A percentile compares a stretch with the other conserved stretches of the same genome.
Evolutionary conservation across 352 stramenopile species (phyloP).

Genomic region (Pythium sp.): DNA sequence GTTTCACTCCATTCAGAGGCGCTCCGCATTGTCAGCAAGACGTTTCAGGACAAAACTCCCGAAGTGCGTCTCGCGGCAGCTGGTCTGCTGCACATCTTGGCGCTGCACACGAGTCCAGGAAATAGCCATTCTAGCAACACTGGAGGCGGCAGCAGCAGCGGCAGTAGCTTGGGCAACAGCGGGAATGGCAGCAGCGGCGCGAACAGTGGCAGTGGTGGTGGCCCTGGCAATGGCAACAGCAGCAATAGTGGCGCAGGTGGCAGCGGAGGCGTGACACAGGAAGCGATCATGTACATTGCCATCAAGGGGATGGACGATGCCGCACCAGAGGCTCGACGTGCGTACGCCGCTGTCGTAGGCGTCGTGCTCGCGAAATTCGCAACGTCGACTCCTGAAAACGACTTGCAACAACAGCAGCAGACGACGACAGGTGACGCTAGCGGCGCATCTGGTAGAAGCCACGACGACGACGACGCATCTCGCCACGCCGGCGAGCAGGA

Average conservation of each 20-base stretch:
- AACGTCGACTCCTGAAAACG: conserved; percentile 40
- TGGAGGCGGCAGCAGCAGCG: conserved; percentile 8
- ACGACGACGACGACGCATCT: conserved; percentile 30
- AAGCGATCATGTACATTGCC: conserved; percentile 67
- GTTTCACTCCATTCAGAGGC: conserved; percentile 55
- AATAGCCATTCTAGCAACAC: conserved; percentile 10
- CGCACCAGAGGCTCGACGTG: conserved; percentile 54
- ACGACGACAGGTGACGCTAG: conserved; percentile 6
- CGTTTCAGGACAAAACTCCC: conserved; percentile 69
- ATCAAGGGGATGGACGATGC: conserved; percentile 78
- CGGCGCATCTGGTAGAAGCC: conserved; percentile 10
- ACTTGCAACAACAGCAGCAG: conserved; percentile 26
- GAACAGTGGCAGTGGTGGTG: conserved; percentile 19
- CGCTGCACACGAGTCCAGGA: conserved; percentile 40
- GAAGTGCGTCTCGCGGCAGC: conserved; percentile 68
- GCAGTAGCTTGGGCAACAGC: conserved; percentile 20
- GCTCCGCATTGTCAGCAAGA: conserved; percentile 70
- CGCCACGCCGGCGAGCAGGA: conserved; percentile 18
- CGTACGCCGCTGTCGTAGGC: conserved; percentile 65
- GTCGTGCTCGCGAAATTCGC: conserved; percentile 78
- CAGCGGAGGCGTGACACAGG: conserved; percentile 45
- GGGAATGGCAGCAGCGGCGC: conserved; percentile 14
- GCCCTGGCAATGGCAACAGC: neutral
- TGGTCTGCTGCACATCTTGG: conserved; percentile 60
- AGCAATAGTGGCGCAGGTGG: conserved; percentile 11